Base-by-base conservation (phyloP, 495 filamentous ascomycete species). In the Trichoderma asperelloides region DNA sequence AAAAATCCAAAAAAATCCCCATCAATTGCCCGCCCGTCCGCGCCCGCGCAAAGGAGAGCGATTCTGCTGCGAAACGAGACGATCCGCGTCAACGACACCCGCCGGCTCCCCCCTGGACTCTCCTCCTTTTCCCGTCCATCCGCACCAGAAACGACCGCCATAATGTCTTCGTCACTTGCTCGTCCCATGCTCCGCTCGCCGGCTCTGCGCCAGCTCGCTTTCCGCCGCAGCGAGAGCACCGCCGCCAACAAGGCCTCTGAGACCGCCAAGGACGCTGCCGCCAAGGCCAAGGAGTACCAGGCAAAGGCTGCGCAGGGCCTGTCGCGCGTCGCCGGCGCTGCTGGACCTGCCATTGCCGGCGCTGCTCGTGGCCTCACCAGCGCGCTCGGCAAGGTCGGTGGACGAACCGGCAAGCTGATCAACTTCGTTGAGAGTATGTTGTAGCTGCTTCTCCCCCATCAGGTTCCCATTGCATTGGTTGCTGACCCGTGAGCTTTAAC, bases 241-340 rank as follows among this genome's bases (percentile, higher is more conserved):
- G 67, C 76, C 13, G 71, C 78, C 57, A 66, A 72, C 66, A 89
- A 93, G 79, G 88, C 88, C 69, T 78, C 87, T 67, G 82, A 83
- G 65, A 74, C 87, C 21, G 83, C 84, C 49, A 84, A 85, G 73
- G 74, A 82, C 27, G 73, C 80, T 33, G 81, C 85, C 40, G 6
- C 7, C 27, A 60, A 60, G 51, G 74, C 82, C 55, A 88, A 92
- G 82, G 88, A 88, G 64, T 82, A 83, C 75, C 80, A 87, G 49
- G 85, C 87, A 69, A 93, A 94, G 84, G 92, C 94, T 65, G 83
- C 86, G 68, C 84, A 96, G 80, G 92, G 93, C 71, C 87, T 97
- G 30, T 92, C 91, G 71, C 87, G 87, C 72, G 94, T 95, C 71
- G 81, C 89, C 68, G 86, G 90, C 63, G 85, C 89, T 45, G 92